Evolutionary conservation across 202 grass and related monocot species (phyloP).

Genomic region (Saccharum hybrid): DNA sequence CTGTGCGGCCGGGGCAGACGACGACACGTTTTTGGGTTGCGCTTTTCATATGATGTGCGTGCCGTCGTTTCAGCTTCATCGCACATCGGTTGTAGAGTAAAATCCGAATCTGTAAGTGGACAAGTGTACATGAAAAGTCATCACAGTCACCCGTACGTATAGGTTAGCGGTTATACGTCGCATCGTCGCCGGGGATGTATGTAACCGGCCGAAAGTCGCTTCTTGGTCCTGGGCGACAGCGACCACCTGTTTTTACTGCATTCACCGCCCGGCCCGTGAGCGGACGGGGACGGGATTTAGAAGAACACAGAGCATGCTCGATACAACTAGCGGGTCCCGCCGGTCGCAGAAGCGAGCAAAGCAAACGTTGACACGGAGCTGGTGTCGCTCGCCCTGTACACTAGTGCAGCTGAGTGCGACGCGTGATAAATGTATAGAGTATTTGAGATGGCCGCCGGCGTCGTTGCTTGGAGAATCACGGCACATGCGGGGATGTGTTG

Average conservation of each 20-base stretch:
- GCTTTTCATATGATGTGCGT: not conserved
- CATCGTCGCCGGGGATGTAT: not conserved
- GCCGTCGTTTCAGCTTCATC: not conserved
- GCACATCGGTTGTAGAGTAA: not conserved
- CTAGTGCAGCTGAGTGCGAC: not conserved
- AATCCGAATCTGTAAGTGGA: slow-evolving; percentile 8
- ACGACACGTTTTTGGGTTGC: not conserved
- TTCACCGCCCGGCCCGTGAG: not conserved
- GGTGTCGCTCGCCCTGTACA: not conserved
- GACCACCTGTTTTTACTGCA: not conserved
- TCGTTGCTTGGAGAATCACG: slow-evolving; percentile 36
- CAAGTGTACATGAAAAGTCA: not conserved
- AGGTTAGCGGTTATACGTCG: slow-evolving; percentile 33
- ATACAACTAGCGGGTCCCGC: not conserved
- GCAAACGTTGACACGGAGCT: slow-evolving; percentile 31
- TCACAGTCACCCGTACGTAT: not conserved
- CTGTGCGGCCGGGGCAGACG: no score
- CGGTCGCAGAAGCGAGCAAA: not conserved
- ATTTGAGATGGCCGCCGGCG: not conserved
- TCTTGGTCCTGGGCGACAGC: not conserved
- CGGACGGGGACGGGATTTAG: not conserved
- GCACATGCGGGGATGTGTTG: not conserved
- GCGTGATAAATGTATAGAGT: no score
- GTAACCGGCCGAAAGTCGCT: not conserved
- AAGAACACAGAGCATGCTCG: not conserved